Evolutionary conservation across 495 filamentous ascomycete genomes (phyloP).

Genomic region (Penicillium malachiteum): DNA sequence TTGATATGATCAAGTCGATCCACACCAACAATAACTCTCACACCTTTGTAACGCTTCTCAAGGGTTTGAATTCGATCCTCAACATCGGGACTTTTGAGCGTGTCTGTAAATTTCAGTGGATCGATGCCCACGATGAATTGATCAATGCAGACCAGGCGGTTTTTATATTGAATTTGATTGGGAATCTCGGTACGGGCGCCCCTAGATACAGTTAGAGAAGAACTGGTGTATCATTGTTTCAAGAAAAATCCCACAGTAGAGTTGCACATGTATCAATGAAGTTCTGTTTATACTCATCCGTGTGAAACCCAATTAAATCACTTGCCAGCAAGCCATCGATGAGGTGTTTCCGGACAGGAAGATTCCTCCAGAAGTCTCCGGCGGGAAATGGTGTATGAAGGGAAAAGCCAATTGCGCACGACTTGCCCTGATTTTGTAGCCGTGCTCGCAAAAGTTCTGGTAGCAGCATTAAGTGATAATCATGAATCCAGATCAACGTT

Average conservation of each 20-base stretch:
- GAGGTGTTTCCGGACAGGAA: conserved; percentile 83
- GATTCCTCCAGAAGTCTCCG: conserved; percentile 85
- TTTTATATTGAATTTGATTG: conserved; percentile 75
- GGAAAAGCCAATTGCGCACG: conserved; percentile 91
- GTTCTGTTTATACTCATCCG: conserved; percentile 89
- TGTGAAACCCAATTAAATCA: conserved; percentile 92
- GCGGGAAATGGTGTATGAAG: conserved; percentile 94
- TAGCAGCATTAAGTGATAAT: conserved; percentile 93
- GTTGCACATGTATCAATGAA: conserved; percentile 82
- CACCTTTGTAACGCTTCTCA: conserved; percentile 77
- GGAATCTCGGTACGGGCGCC: conserved; percentile 32
- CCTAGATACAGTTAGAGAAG: conserved; percentile 7
- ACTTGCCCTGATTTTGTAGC: conserved; percentile 61
- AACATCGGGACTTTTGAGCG: conserved; percentile 68
- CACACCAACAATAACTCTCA: conserved; percentile 89
- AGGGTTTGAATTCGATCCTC: conserved; percentile 74
- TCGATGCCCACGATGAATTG: conserved; percentile 94
- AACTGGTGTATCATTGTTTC: too few relatives aligned
- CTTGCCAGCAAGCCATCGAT: conserved; percentile 77
- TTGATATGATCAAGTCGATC: conserved; percentile 96
- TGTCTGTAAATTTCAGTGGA: conserved; percentile 83
- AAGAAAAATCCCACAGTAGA: conserved; percentile 58
- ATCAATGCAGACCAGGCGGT: conserved; percentile 69
- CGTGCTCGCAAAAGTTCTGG: conserved; percentile 83
- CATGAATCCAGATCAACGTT: conserved; percentile 91